Percentiles rank a stretch among this genome's conserved stretches.
Evolutionary conservation across 2,329 filamentous ascomycete species (phyloP).

Genomic region (Aspergillus transmontanensis): DNA sequence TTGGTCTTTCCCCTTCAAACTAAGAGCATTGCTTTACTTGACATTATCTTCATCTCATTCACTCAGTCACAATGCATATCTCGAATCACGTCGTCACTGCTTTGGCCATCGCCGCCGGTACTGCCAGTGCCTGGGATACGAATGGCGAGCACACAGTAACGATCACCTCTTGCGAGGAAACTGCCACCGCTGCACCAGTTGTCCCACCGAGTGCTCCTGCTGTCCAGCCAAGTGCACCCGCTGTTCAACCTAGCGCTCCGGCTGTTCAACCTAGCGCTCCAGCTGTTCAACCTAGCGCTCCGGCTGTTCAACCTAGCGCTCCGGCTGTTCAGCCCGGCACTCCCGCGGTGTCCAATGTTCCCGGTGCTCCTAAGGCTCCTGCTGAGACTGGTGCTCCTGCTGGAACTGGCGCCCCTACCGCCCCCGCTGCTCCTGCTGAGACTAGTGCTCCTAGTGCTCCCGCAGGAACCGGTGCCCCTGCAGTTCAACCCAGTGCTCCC

Average conservation of each 20-base stretch:
- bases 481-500: background rate
- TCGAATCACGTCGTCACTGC: slow-evolving; percentile 22
- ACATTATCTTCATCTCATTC: background rate
- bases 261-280: slow-evolving; percentile 3
- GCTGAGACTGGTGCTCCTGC: background rate
- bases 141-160: slow-evolving; percentile 1
- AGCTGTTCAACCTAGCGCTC: background rate
- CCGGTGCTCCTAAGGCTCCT: background rate
- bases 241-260: background rate
- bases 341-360: too few relatives aligned
- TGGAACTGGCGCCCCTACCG: background rate
- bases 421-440: background rate
- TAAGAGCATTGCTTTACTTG: background rate
- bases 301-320: background rate
- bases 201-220: slow-evolving; percentile 3
- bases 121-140: slow-evolving; percentile 11
- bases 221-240: background rate
- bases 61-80: slow-evolving; percentile 32
- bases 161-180: slow-evolving; percentile 6
- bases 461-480: background rate
- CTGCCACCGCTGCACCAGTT: background rate
- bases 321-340: background rate
- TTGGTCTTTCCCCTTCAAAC: background rate
- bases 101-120: slow-evolving; percentile 23
- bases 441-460: background rate